Conservation (phyloP, 2,329 filamentous ascomycete genomes). For the Teratosphaeria zuluensis region DNA sequence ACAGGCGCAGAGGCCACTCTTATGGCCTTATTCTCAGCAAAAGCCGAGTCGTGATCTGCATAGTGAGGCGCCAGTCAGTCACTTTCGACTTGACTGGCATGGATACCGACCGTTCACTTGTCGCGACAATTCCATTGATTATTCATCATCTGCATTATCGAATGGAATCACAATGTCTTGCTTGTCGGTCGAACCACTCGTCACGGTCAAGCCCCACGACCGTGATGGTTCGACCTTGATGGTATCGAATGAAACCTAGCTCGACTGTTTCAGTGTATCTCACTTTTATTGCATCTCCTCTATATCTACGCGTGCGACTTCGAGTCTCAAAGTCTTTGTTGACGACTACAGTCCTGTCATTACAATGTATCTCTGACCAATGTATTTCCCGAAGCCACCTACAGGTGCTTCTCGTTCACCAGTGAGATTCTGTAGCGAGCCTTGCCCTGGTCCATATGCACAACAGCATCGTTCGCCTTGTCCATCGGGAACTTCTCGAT, state of each 20-base stretch:
- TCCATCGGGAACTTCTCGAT: constrained; percentile 53
- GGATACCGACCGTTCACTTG: too few relatives aligned
- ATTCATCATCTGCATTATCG: too few relatives aligned
- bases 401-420: constrained; percentile 25
- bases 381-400: background rate
- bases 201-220: background rate
- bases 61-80: too few relatives aligned
- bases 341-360: background rate
- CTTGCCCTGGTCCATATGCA: constrained; percentile 50
- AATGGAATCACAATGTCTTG: too few relatives aligned
- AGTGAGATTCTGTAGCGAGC: constrained; percentile 34
- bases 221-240: background rate
- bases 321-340: background rate
- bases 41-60: too few relatives aligned
- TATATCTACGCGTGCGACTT: background rate
- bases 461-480: constrained; percentile 47
- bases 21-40: too few relatives aligned
- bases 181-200: too few relatives aligned
- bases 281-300: background rate
- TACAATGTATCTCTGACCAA: background rate
- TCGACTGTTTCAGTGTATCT: background rate
- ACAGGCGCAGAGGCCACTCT: too few relatives aligned
- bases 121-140: too few relatives aligned
- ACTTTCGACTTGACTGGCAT: too few relatives aligned
- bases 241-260: background rate